These are phyloP conservation scores for Amanita pseudoporphyria DNA, from an alignment of 768 basidiomycete species.

Conservation along the genomic window DNA sequence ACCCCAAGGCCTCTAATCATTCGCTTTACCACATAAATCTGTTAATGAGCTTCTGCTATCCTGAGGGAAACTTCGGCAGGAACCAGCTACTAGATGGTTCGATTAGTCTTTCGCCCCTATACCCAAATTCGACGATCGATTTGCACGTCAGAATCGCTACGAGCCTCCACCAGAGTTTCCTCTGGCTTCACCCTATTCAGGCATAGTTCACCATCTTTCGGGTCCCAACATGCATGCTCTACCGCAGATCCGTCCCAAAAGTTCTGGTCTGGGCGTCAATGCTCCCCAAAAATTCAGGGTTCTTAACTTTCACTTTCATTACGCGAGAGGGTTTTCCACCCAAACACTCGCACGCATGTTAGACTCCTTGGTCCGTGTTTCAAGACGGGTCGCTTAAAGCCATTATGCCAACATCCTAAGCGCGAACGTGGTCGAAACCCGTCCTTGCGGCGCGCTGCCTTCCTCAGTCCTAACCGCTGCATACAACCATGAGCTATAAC, in stretches of 20 bases:
- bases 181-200: slow-evolving; percentile 88
- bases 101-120: slow-evolving; percentile 96
- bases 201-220: slow-evolving; percentile 88
- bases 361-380: slow-evolving; percentile 84
- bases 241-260: slow-evolving; percentile 66
- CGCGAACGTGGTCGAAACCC: too few species aligned
- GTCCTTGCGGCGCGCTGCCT: too few species aligned
- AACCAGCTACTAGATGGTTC: slow-evolving; percentile 92
- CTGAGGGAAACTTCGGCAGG: slow-evolving; percentile 82
- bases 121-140: slow-evolving; percentile 93
- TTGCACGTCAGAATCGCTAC: slow-evolving; percentile 96
- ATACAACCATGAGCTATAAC: too few species aligned
- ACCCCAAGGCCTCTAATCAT: slow-evolving; percentile 90
- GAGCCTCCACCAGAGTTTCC: slow-evolving; percentile 95
- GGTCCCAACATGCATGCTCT: slow-evolving; percentile 82
- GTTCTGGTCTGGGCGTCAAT: slow-evolving; percentile 67
- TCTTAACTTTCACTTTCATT: too few species aligned
- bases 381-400: slow-evolving; percentile 76
- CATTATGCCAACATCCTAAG: slow-evolving; percentile 73
- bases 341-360: slow-evolving; percentile 76
- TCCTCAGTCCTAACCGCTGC: too few species aligned
- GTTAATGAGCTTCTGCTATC: slow-evolving; percentile 46
- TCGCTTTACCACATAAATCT: slow-evolving; percentile 70
- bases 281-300: too few species aligned
- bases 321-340: slow-evolving; percentile 59